Conservation (phyloP, 805 yeast genomes). For the Monosporozyma unispora region DNA sequence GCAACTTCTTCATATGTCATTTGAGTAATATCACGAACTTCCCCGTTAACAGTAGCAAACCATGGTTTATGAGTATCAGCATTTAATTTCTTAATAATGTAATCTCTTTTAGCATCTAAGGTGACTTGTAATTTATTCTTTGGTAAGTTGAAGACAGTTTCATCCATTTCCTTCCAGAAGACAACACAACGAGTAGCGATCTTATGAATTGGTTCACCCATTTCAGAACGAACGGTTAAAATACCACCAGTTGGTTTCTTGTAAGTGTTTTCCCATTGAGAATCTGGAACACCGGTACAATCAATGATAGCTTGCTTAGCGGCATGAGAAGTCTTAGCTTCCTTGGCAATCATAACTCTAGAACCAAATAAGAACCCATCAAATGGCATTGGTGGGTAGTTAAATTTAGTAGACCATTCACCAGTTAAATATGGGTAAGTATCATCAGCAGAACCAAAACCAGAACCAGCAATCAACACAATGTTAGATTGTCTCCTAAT, state of each 20-base stretch:
- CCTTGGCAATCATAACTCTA: slow-evolving; percentile 95
- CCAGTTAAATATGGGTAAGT: slow-evolving; percentile 97
- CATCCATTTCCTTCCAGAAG: slow-evolving; percentile 96
- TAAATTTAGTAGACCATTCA: slow-evolving; percentile 80
- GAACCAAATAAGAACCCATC: slow-evolving; percentile 96
- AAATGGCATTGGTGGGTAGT: slow-evolving; percentile 97
- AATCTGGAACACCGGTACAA: slow-evolving; percentile 84
- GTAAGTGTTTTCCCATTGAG: slow-evolving; percentile 89
- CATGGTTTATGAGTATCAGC: slow-evolving; percentile 97
- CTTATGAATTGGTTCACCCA: slow-evolving; percentile 99
- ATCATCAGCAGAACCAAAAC: slow-evolving; percentile 94
- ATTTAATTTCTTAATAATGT: slow-evolving; percentile 76
- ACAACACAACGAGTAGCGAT: slow-evolving; percentile 96
- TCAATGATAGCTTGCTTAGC: slow-evolving; percentile 88
- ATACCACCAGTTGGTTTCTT: slow-evolving; percentile 96
- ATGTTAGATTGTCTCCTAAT: slow-evolving; percentile 88
- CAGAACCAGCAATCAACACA: slow-evolving; percentile 92
- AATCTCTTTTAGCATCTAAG: slow-evolving; percentile 71
- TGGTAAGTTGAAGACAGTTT: slow-evolving; percentile 84
- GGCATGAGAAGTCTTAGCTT: slow-evolving; percentile 85
- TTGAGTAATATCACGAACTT: slow-evolving; percentile 84
- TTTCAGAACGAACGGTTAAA: slow-evolving; percentile 91
- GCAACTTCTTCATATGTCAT: slow-evolving; percentile 95
- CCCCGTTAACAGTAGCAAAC: slow-evolving; percentile 70
- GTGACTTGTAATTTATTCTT: slow-evolving; percentile 79